Evolutionary conservation across 306 rosid genomes (phyloP), one percentile per base, ranked within the genome.

Genomic region (barrel medic (Medicago truncatula)): DNA sequence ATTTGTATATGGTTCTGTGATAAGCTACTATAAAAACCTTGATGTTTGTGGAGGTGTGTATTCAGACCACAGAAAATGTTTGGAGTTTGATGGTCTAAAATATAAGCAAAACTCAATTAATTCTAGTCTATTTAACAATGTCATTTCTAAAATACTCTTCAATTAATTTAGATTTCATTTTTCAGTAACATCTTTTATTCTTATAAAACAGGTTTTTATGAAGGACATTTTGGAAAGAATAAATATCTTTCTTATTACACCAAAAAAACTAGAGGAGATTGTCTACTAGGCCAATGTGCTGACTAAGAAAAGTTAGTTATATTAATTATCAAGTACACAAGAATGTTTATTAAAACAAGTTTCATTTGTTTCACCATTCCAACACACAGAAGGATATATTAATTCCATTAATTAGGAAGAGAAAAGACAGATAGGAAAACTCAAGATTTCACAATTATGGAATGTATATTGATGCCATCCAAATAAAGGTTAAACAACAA

Each of bases 321-420:
- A 63, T 71, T 52, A 49, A 52, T 74, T 46, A 68, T 31, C 6
- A 12, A 70, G 70, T 69, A 39, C 66, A 62, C 13, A 74, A 59
- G 40, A 41, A 75, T 80, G 31, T 49, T 68, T 31, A 21, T 76
- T 10, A 46, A 52, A 65, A 43, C 15, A 66, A 54, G 57, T 65
- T 46, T 25, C 23, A 53, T 53, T 53, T 53, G 60, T 20, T 17
- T 53, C 60, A 17, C 60, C 13, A 54, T 54, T 54, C 13, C 60
- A 54, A 54, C 60, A 54, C 6, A 53, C 28, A 23, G 28, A 23
- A 23, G 28, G 28, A 23, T 23, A 23, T 23, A 23, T 1, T 23
- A 23, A 23, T 23, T 50, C 57, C 17, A n/a, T 9, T 50, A 50
- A 10, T 50, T n/a, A n/a, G 21, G 57, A 50, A 6, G 28, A n/a